Base-by-base conservation (phyloP, 176 grass and related monocot species). In the Triticum urartu region DNA sequence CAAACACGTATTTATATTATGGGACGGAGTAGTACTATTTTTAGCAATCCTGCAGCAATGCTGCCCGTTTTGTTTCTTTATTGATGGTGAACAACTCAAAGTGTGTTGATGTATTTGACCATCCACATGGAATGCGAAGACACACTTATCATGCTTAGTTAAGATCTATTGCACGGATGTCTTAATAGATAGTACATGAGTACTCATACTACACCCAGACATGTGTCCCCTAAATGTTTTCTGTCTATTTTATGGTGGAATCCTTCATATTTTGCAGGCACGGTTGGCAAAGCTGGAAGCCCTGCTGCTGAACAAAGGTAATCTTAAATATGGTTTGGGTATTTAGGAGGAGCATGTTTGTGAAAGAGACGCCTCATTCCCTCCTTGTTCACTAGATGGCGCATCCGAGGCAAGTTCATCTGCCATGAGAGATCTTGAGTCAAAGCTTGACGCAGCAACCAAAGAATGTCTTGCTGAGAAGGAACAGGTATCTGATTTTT, bases 261-360 rank as follows among this genome's bases (percentile, higher is more conserved):
- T 75, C 21, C 26, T 74, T 63, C 38, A 63, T 48, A 48, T 63
- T 79, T 60, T 81, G 64, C 67, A 90, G 93, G 54, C 81, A 84
- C 91, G 93, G 36, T 84, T 95, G 66, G 86, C 90, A 33, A 95
- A 92, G 83, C 88, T 95, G 85, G 93, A 95, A 64, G 79, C 87
- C 80, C 61, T 95, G 79, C 70, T 95, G 61, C 66, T 52, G 84
- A 92, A 68, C 14, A 84, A 89, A 92, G 93, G 90, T 95, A 87
- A 79, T 68, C 15, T 84, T 80, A 30, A 56, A 69, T 76, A 81
- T 68, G 12, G 9, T 42, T 65, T 36, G 67, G 25, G 81, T 72
- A 54, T 87, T 87, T 40, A 11, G 39, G 21, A 59, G 4, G 15
- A 58, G 21, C 52, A 20, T 86, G 70, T 48, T 79, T 32, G 15